Evolutionary conservation across 164 flowering plant species (phyloP).

Genomic region (Stephania japonica): DNA sequence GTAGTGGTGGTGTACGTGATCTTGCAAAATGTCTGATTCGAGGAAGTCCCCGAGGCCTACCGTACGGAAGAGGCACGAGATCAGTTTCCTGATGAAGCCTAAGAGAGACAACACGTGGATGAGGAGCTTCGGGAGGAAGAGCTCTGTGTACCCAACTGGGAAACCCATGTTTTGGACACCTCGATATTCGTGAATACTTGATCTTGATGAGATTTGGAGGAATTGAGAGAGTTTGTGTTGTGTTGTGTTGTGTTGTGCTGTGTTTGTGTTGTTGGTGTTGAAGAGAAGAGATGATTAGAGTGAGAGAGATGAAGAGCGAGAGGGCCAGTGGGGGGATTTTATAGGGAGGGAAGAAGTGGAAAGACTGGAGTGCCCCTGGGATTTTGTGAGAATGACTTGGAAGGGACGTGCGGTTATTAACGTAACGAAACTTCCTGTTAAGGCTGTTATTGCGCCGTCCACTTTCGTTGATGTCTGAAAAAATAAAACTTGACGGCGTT

Average conservation of each 20-base stretch:
- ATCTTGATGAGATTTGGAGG: not conserved
- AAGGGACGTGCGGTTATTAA: conserved; percentile 5
- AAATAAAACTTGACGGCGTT: not conserved
- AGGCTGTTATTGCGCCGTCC: not conserved
- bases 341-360: conserved; percentile 4
- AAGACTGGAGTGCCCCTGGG: conserved; percentile 11
- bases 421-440: conserved; percentile 10
- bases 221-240: too few species aligned
- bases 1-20: not conserved
- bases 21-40: conserved; percentile 38
- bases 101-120: conserved; percentile 51
- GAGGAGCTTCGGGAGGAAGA: conserved; percentile 61
- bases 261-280: not conserved
- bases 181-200: not conserved
- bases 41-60: conserved; percentile 63
- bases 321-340: not conserved
- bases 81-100: conserved; percentile 42
- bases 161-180: conserved; percentile 57
- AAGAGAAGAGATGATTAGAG: not conserved
- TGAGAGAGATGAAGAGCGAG: not conserved
- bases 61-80: conserved; percentile 33
- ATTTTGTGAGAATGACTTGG: conserved; percentile 12
- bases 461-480: not conserved
- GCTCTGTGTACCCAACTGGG: conserved; percentile 78
- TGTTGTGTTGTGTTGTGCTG: too few species aligned